Base-by-base conservation (phyloP, 108 stramenopile species). In the Stephanodiscus minutulus region DNA sequence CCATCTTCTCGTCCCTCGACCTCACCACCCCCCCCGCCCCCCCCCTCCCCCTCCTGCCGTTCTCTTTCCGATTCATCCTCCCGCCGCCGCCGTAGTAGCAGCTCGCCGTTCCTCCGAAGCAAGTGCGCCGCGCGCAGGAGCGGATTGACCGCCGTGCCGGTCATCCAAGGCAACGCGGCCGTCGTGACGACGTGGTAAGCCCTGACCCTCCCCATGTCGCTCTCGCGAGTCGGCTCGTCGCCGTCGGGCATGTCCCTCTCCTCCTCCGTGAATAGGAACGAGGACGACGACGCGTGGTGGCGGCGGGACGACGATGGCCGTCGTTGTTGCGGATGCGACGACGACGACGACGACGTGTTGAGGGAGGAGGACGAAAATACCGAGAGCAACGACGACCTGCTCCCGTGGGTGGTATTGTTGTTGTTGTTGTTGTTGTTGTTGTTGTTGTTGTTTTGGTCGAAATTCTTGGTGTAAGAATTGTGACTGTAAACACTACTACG, bases 151-250 rank as follows among this genome's bases (percentile, higher is more conserved):
- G 87, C 84, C 35, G 88, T 89, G 9, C 88, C 88, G n/a, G 91
- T 92, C 80, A 89, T 77, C 91, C 91, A 92, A 22, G 91, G 91
- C 43, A 92, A 72, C 27, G 88, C 77, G 27, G 87, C 86, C 15
- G 88, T 89, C 4, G 88, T 87, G 7, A 89, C 82, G 43, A 86
- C 71, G 57, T 77, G 76, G 50, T 77, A 77, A 60, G 66, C 36
- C 37, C 77, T 39, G 11, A 74, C 41, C 20, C 81, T 62, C 10
- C 63, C 28, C 18, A 85, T 67, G 55, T 85, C 76, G 62, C 61
- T 66, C 59, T 60, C 58, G 82, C 56, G 47, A 21, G 66, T 49
- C 64, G 67, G 70, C 66, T 79, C 64, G 68, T 86, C 54, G 57
- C 74, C 53, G 65, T 82, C 64, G 50, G 22, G 15, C 72, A 73